Evolutionary conservation across 2,329 filamentous ascomycete species (phyloP).

Genomic region (Ambrosiella xylebori): DNA sequence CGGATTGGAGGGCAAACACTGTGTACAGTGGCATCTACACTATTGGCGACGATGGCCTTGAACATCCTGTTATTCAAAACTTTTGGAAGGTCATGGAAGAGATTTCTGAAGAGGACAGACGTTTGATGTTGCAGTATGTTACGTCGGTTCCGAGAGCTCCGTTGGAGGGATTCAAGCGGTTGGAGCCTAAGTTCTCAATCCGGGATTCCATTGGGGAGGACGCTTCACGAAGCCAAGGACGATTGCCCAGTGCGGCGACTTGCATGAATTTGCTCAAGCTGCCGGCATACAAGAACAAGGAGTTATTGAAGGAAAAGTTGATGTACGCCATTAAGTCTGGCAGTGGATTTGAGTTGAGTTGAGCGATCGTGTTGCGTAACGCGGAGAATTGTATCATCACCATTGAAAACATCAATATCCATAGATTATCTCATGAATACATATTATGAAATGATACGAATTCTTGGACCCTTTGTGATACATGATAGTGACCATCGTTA

Average conservation of each 20-base stretch:
- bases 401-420: background rate
- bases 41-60: slow-evolving; percentile 72
- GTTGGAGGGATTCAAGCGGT: slow-evolving; percentile 68
- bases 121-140: slow-evolving; percentile 86
- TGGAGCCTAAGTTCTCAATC: slow-evolving; percentile 79
- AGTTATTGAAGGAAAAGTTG: slow-evolving; percentile 57
- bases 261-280: slow-evolving; percentile 92
- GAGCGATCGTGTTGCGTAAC: background rate
- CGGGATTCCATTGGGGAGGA: slow-evolving; percentile 43
- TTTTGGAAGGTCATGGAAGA: slow-evolving; percentile 83
- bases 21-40: slow-evolving; percentile 74
- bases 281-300: slow-evolving; percentile 56
- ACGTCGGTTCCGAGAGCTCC: slow-evolving; percentile 85
- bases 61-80: slow-evolving; percentile 69
- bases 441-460: background rate
- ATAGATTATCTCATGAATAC: background rate
- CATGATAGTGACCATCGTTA: too few species aligned
- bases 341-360: slow-evolving; percentile 78
- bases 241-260: slow-evolving; percentile 84
- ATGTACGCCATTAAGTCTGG: slow-evolving; percentile 80
- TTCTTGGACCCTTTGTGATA: too few species aligned
- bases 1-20: slow-evolving; percentile 71
- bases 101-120: slow-evolving; percentile 58
- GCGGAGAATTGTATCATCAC: background rate
- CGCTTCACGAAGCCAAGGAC: slow-evolving; percentile 33